These are phyloP conservation scores for Scheffersomyces parashehatae DNA, from an alignment of 1,139 yeast species.

Conservation along the genomic window DNA sequence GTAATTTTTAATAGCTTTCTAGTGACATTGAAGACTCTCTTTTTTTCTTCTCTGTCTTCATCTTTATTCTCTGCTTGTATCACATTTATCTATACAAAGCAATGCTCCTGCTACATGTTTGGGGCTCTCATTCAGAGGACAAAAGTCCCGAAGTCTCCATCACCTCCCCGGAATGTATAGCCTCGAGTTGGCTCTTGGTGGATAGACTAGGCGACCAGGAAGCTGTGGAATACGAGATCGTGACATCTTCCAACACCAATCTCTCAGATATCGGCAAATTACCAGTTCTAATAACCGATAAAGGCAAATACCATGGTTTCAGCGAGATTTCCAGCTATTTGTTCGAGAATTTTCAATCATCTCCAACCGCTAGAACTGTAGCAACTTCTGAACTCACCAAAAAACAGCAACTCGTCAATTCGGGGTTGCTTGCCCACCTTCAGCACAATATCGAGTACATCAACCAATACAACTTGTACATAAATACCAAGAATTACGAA, in stretches of 20 bases:
- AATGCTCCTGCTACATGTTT: constrained; percentile 43
- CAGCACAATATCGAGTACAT: constrained; percentile 44
- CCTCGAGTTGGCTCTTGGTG: constrained; percentile 35
- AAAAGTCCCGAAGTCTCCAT: constrained; percentile 23
- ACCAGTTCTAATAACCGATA: constrained; percentile 51
- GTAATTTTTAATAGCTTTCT: too few species aligned
- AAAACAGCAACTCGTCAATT: constrained; percentile 16
- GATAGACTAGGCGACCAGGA: not conserved
- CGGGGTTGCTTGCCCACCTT: constrained; percentile 21
- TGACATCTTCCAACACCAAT: constrained; percentile 61
- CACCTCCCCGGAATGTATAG: constrained; percentile 43
- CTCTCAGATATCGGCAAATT: constrained; percentile 52
- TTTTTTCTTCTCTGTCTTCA: not conserved
- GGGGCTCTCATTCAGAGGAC: constrained; percentile 44
- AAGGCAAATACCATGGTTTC: constrained; percentile 45
- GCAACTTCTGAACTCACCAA: constrained; percentile 1
- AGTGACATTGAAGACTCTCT: too few species aligned
- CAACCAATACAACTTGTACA: constrained; percentile 62
- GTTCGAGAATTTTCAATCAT: constrained; percentile 6
- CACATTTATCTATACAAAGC: not conserved
- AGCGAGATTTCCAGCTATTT: constrained; percentile 40
- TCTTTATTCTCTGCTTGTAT: not conserved
- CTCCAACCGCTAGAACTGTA: too few species aligned
- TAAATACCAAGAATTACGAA: constrained; percentile 65
- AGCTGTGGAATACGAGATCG: constrained; percentile 25